Conservation (phyloP, 1,284 basidiomycete genomes). For the Ganoderma sinense region DNA sequence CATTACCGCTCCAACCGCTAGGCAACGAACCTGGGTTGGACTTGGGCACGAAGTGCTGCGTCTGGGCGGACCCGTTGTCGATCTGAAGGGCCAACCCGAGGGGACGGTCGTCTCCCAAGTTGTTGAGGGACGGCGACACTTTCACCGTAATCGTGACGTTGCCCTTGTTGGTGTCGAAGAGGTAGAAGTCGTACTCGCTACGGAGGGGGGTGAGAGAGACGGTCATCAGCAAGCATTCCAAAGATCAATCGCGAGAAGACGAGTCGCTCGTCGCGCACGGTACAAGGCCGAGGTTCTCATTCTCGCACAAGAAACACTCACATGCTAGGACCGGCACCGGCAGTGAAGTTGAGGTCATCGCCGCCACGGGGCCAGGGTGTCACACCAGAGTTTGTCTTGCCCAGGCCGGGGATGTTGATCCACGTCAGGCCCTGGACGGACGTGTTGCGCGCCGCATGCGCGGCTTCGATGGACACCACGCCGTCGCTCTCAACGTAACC, state of each 20-base stretch:
- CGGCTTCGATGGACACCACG: constrained; percentile 71
- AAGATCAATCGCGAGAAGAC: not conserved
- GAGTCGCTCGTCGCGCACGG: not conserved
- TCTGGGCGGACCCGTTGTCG: constrained; percentile 52
- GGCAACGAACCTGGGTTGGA: constrained; percentile 59
- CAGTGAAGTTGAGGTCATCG: constrained; percentile 59
- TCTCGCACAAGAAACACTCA: constrained; percentile 38
- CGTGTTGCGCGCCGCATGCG: constrained; percentile 60
- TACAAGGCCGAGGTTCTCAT: not conserved
- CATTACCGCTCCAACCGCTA: constrained; percentile 52
- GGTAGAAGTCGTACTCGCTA: constrained; percentile 67
- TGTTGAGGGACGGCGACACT: constrained; percentile 70
- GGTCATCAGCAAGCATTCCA: not conserved
- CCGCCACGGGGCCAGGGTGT: constrained; percentile 66
- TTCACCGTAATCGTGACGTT: constrained; percentile 55
- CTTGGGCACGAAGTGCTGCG: constrained; percentile 59
- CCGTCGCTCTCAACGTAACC: constrained; percentile 75
- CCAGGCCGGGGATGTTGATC: constrained; percentile 65
- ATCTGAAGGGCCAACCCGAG: constrained; percentile 64
- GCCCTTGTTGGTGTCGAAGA: constrained; percentile 57
- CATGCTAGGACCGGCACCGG: constrained; percentile 67
- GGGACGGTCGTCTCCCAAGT: constrained; percentile 58
- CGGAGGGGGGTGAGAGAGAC: not conserved
- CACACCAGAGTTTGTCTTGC: constrained; percentile 64
- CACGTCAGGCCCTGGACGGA: constrained; percentile 60